Evolutionary conservation across 176 grass and related monocot species (phyloP), one percentile per base, ranked within the genome.

Genomic region (Phoenix dactylifera): DNA sequence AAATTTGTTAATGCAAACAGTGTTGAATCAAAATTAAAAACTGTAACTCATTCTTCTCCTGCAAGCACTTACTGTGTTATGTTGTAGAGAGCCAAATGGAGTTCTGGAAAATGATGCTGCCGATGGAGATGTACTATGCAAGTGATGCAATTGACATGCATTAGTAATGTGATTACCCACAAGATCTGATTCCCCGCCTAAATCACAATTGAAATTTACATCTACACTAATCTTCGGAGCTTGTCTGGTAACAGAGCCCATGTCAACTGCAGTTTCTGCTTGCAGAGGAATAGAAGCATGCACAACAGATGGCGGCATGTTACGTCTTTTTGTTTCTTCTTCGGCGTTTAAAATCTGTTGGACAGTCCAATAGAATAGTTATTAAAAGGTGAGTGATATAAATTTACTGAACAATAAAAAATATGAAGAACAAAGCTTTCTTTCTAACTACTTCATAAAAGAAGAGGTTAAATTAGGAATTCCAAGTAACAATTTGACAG

Each of bases 261-360:
- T 72, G 66, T 90, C 80, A 12, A 77, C 49, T 23, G 72, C 15
- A 22, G 75, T 88, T 79, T 96, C 92, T 69, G 72, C 50, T 4
- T 77, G 83, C 22, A 69, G 77, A 49, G 76, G 71, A 66, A 86
- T 66, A 49, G 79, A 44, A 58, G 59, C 53, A 3, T 55, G 77
- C 49, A 75, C 30, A 0, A 32, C 28, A 60, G 72, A 64, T 15
- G 84, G 75, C 22, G 77, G 84, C 65, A 71, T 60, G 70, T 26
- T 86, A 19, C 79, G 82, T 7, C 53, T 78, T 80, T 77, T 90
- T 54, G 92, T 82, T 75, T 98, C 93, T 77, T 92, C 93, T 80
- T 98, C 87, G 0, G 87, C 84, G 64, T 92, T 88, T 67, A 92
- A 77, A 66, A 98, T 84, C 87, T 97, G 76, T 51, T 53, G 58